Conservation (phyloP, 768 basidiomycete genomes). For the Lactifluus pinguis region DNA sequence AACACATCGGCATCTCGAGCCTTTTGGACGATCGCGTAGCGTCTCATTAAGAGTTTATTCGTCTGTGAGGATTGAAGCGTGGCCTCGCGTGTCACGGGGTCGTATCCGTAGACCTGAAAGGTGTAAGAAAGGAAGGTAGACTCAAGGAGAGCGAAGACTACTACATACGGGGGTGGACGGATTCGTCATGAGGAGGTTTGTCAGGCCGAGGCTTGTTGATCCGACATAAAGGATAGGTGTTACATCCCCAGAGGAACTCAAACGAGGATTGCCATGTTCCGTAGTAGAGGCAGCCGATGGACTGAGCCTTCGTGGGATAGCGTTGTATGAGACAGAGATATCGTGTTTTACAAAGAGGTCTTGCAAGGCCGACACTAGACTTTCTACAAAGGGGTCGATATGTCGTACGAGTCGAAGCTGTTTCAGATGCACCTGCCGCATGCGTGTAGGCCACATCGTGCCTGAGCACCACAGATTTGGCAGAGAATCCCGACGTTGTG, state of each 20-base stretch:
- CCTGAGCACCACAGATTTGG: conserved; percentile 43
- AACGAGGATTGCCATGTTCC: not conserved
- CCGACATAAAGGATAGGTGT: conserved; percentile 50
- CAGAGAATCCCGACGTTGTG: conserved; percentile 8
- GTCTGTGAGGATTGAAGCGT: conserved; percentile 57
- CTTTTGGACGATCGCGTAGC: conserved; percentile 79
- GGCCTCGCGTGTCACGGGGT: conserved; percentile 42
- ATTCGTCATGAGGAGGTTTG: conserved; percentile 83
- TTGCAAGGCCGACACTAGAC: conserved; percentile 26
- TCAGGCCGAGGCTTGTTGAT: conserved; percentile 66
- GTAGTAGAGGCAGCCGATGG: conserved; percentile 9
- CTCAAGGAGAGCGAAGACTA: not conserved
- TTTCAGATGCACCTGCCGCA: conserved; percentile 39
- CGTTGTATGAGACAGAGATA: conserved; percentile 27
- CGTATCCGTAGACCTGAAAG: conserved; percentile 65
- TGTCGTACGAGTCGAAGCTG: not conserved
- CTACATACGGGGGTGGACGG: conserved; percentile 44
- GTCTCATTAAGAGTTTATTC: conserved; percentile 80
- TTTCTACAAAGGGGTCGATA: conserved; percentile 24
- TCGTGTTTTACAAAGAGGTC: conserved; percentile 11
- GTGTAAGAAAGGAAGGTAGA: not conserved
- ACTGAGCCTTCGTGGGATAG: conserved; percentile 22
- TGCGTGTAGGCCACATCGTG: conserved; percentile 77
- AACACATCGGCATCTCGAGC: conserved; percentile 91
- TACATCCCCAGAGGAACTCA: not conserved